Percentiles rank a stretch among this genome's conserved stretches.
Evolutionary conservation across 352 stramenopile genomes (phyloP).

Genomic region (Phytophthora uliginosa): DNA sequence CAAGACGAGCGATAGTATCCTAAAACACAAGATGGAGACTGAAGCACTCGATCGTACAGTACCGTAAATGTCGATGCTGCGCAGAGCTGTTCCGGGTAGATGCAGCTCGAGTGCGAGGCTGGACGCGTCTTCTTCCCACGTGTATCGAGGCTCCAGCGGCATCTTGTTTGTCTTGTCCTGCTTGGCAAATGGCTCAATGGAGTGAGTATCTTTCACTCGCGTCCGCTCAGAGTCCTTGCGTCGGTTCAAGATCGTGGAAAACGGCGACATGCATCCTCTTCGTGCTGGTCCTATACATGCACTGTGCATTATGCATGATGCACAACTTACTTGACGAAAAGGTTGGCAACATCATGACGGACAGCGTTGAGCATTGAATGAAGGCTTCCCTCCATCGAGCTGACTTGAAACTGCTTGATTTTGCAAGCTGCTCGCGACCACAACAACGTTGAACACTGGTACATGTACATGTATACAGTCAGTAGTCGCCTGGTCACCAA

Average conservation of each 20-base stretch:
- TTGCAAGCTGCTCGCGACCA: neutral
- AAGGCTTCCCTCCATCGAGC: neutral
- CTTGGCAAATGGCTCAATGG: neutral
- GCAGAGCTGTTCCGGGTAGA: constrained; percentile 56
- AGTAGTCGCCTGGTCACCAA: neutral
- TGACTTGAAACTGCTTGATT: constrained; percentile 8
- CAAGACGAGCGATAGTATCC: neutral
- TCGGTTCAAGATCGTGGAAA: constrained; percentile 33
- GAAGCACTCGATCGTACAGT: constrained; percentile 41
- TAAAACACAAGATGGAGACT: neutral
- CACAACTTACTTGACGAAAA: neutral
- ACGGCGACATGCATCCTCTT: neutral
- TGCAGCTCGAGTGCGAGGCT: constrained; percentile 64
- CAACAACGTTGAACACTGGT: neutral
- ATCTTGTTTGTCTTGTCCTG: constrained; percentile 39
- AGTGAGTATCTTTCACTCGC: constrained; percentile 25
- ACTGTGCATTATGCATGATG: too few species aligned
- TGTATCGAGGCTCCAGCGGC: constrained; percentile 72
- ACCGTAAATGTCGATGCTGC: constrained; percentile 81
- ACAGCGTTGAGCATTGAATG: neutral
- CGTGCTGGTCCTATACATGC: neutral
- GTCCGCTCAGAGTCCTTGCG: constrained; percentile 9
- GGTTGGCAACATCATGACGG: neutral
- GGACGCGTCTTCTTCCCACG: constrained; percentile 68
- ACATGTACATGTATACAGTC: neutral